Base-by-base conservation (phyloP, 202 grass and related monocot genomes). In the Digitaria exilis region DNA sequence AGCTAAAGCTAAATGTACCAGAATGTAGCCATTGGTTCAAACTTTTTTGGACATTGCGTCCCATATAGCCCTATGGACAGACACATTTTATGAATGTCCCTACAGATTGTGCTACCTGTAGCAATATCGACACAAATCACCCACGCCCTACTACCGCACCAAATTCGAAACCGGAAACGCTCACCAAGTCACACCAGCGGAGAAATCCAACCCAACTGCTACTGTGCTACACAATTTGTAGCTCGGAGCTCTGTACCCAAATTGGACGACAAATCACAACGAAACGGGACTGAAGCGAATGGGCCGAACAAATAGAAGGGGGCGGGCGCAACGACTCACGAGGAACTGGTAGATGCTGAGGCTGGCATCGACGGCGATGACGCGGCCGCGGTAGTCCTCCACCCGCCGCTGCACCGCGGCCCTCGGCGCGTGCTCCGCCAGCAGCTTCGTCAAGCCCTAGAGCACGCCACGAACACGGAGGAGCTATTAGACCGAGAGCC, bases 321-420 rank as follows among this genome's bases (percentile, higher is more conserved):
- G 48, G n/a, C 39, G 63, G 57, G 29, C 7, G 19, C 10, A 32
- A 63, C 17, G 55, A 65, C 79, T 75, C 29, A 97, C 95, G 9
- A 95, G 95, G 69, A 97, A 93, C 58, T 91, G 92, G 80, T 97
- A 93, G 76, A 97, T 95, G 87, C 95, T 88, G 76, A 97, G 82
- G 90, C 90, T 93, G 57, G 95, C 90, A 57, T 91, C 92, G 13
- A 95, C 63, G 11, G 92, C 90, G 44, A 98, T 87, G 84, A 91
- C 82, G 46, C 89, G 88, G 7, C 92, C 92, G 18, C 80, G 85
- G 58, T 95, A 97, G 82, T 88, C 84, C 84, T 95, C 95, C 34
- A 97, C 85, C 79, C 84, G 82, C 63, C 86, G 78, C 81, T 74
- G 73, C 84, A 77, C 84, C 28, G 86, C 82, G 21, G 90, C 84